Conservation (phyloP, 768 basidiomycete genomes). For the Panellus pusillus region DNA sequence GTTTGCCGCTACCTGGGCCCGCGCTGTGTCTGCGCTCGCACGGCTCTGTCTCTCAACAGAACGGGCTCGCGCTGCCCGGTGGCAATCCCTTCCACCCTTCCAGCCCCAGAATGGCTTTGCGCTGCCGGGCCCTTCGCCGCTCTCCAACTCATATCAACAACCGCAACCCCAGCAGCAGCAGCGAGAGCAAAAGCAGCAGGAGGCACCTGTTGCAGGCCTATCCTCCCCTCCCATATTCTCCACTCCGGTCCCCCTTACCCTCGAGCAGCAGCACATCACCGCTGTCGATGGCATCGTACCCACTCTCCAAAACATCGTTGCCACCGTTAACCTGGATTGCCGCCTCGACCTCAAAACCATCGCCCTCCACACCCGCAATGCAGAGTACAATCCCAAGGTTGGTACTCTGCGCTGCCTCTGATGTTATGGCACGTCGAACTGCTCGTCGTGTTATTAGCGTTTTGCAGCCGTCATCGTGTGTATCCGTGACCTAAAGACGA, state of each 20-base stretch:
- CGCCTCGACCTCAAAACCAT: slow-evolving; percentile 98
- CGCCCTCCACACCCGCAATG: slow-evolving; percentile 95
- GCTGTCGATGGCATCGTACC: slow-evolving; percentile 98
- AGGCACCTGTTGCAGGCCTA: slow-evolving; percentile 46
- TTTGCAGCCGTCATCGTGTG: slow-evolving; percentile 99
- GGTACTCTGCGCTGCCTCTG: slow-evolving; percentile 50
- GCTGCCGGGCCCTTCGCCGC: slow-evolving; percentile 54
- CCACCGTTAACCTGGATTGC: slow-evolving; percentile 97
- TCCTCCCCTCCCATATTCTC: slow-evolving; percentile 62
- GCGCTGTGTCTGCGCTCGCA: no score
- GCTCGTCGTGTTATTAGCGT: slow-evolving; percentile 74
- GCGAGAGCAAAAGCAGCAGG: slow-evolving; percentile 29
- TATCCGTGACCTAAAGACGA: slow-evolving; percentile 99
- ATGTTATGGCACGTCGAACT: slow-evolving; percentile 59
- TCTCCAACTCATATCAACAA: slow-evolving; percentile 55
- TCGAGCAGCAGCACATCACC: slow-evolving; percentile 93
- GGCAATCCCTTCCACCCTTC: slow-evolving; percentile 55
- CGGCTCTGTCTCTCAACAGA: slow-evolving; percentile 36
- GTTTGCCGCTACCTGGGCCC: no score
- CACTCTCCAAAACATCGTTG: slow-evolving; percentile 99
- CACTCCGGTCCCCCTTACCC: slow-evolving; percentile 72
- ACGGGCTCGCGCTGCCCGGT: slow-evolving; percentile 59
- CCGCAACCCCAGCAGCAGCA: slow-evolving; percentile 30
- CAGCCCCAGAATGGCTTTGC: slow-evolving; percentile 39
- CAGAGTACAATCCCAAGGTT: slow-evolving; percentile 99